Base-by-base conservation (phyloP, 2,329 filamentous ascomycete species). In the Talaromyces sp. region DNA sequence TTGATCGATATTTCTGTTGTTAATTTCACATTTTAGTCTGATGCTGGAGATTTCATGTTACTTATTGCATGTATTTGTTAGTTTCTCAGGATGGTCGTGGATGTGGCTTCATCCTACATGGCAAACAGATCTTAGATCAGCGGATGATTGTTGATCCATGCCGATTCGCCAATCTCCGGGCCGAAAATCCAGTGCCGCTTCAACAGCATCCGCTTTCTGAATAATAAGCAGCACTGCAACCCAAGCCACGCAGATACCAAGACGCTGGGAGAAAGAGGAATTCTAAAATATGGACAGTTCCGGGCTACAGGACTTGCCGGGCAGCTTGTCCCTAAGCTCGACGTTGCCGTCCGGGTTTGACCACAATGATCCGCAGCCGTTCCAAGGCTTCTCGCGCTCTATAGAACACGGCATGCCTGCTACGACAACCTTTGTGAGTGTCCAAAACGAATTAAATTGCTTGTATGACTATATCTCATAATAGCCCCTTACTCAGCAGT, bases 271-370 rank as follows among this genome's bases (percentile, higher is more conserved):
- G n/a, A 50, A 16, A 47, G 4, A 28, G 16, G 1, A 4, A 14
- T 59, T 10, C 28, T 30, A 60, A 27, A 59, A n/a, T 30, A 75
- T 76, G 74, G 69, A 75, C 63, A 58, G 28, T 30, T 61, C 66
- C 40, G 64, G 60, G 31, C 64, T 68, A 36, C 70, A 56, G 62
- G 64, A 28, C 52, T 64, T 58, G 63, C 68, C 54, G 62, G 65
- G 64, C 64, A 65, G 14, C 59, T 67, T 42, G n/a, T 62, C 61
- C 65, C 66, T 52, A 63, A 62, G 47, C 54, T 70, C 65, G 30
- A 67, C 70, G 27, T 59, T 70, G 36, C 62, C 64, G 16, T 63
- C 67, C 18, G 65, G 65, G 31, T 68, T 67, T 40, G 65, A 69
- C 59, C 64, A 57, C 59, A 65, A 64, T 16, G 68, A 70, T 47